Conservation (phyloP, 768 basidiomycete genomes). For the Hygrophoropsis aurantiaca region DNA sequence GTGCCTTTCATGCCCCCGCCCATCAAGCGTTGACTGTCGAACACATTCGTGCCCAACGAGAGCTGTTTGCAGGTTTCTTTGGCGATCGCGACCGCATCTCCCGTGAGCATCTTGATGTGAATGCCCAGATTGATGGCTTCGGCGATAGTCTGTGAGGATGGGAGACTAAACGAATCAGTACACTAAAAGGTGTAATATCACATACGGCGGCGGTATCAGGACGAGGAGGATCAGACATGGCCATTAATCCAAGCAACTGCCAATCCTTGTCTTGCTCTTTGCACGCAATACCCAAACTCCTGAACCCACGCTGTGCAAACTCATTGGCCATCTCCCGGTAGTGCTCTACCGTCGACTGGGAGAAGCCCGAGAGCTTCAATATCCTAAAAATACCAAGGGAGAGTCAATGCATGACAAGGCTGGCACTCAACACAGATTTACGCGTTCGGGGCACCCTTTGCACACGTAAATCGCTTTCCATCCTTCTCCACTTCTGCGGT, state of each 20-base stretch:
- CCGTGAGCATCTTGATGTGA: slow-evolving; percentile 51
- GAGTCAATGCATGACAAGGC: not conserved
- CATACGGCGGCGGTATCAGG: slow-evolving; percentile 39
- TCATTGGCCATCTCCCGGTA: slow-evolving; percentile 36
- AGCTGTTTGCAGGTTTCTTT: slow-evolving; percentile 47
- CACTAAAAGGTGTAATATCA: not conserved
- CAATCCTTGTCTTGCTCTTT: slow-evolving; percentile 43
- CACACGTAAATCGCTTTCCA: slow-evolving; percentile 40
- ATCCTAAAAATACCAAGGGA: slow-evolving; percentile 26
- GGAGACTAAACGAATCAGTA: not conserved
- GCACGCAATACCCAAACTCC: slow-evolving; percentile 45
- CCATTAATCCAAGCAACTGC: slow-evolving; percentile 39
- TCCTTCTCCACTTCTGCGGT: slow-evolving; percentile 46
- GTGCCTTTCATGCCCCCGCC: slow-evolving; percentile 43
- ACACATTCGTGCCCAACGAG: slow-evolving; percentile 44
- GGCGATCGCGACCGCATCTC: slow-evolving; percentile 50
- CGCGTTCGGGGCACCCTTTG: slow-evolving; percentile 49
- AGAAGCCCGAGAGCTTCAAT: slow-evolving; percentile 37
- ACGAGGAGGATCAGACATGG: slow-evolving; percentile 48
- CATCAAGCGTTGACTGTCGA: slow-evolving; percentile 45
- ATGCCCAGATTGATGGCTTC: slow-evolving; percentile 45
- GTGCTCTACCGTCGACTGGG: slow-evolving; percentile 27
- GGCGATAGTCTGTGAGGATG: slow-evolving; percentile 32
- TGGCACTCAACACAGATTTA: slow-evolving; percentile 13
- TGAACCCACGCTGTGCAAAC: slow-evolving; percentile 44